Evolutionary conservation across 2,329 filamentous ascomycete species (phyloP), one percentile per base, ranked within the genome.

Genomic region (Paraphaeosphaeria minitans): DNA sequence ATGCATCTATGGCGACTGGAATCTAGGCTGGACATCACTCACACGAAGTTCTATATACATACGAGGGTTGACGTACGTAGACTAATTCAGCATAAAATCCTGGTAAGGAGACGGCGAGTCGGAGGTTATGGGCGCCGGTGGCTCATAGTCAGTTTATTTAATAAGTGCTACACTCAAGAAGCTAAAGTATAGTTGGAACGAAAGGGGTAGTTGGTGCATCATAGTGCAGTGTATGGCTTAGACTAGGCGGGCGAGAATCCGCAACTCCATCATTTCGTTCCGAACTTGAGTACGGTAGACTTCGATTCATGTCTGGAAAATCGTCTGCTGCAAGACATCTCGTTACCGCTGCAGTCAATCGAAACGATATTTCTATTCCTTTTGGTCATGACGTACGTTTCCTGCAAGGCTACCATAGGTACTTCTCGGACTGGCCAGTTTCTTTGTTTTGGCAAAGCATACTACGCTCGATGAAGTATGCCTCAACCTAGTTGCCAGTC

Each of bases 91-190:
- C 6, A 41, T 8, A 24, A 8, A n/a, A 41, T 33, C 37, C 37
- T 53, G 50, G 9, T 21, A 19, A 13, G 27, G 42, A n/a, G 37
- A 21, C 64, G 59, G 64, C 56, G 47, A 35, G 37, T 66, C 64
- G 61, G 64, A 29, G 58, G 16, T 45, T 58, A 37, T 24, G 53
- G 41, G 49, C 39, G n/a, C 64, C 61, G 60, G 47, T 51, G 41
- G 51, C 57, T 16, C 51, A 22, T 39, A 41, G 56, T 46, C 48
- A 48, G 51, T 31, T 31, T 50, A 31, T 47, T 57, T 16, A 13
- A 33, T 50, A 29, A 37, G 39, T 21, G 43, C 22, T 31, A 21
- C 10, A 43, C 21, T 9, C 14, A 21, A 45, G 31, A 35, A 19
- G 27, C 16, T n/a, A 37, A n/a, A 29, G 14, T 47, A 42, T 55